Base-by-base conservation (phyloP, 2,329 filamentous ascomycete species). In the Fusarium ramigenum region DNA sequence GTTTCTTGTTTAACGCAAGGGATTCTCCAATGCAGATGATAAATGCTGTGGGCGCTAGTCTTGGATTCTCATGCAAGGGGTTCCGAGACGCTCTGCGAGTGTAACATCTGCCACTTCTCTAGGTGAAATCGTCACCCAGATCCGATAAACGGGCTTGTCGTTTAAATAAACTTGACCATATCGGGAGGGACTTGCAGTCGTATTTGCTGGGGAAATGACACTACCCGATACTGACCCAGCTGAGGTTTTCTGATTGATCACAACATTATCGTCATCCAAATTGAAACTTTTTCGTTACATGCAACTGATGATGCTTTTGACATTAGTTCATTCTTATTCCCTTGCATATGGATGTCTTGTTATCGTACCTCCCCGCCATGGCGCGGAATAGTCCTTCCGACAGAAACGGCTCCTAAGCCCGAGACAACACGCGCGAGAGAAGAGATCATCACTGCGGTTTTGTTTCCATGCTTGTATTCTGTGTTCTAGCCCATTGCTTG, bases 21-120 rank as follows among this genome's bases (percentile, higher is more conserved):
- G 70, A 44, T 34, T 36, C 34, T 28, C 37, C 30, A 23, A 53
- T 60, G 70, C 36, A 49, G 50, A 65, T 66, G 52, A 49, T 69
- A 40, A 40, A 28, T 54, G 34, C 25, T 49, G 36, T 37, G 19
- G 28, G 50, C 49, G 28, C 56, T 60, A 63, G 60, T 53, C 21
- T 34, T 40, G 54, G 15, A 23, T 43, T 65, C 34, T 60, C 43
- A 66, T 74, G 72, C 68, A 74, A 74, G 72, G 72, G 60, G 53
- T 60, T 72, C 71, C 60, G 63, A 65, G 34, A 46, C 47, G n/a
- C 67, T 60, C 47, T 57, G 25, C 14, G n/a, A 60, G 59, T 72
- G 59, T 59, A 72, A 69, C 67, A 32, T 49, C 42, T 39, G 28
- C 36, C 49, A 69, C 49, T 57, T 15, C 42, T n/a, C 39, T 18